Evolutionary conservation across 495 filamentous ascomycete genomes (phyloP).

Genomic region (Penicillium waksmanii): DNA sequence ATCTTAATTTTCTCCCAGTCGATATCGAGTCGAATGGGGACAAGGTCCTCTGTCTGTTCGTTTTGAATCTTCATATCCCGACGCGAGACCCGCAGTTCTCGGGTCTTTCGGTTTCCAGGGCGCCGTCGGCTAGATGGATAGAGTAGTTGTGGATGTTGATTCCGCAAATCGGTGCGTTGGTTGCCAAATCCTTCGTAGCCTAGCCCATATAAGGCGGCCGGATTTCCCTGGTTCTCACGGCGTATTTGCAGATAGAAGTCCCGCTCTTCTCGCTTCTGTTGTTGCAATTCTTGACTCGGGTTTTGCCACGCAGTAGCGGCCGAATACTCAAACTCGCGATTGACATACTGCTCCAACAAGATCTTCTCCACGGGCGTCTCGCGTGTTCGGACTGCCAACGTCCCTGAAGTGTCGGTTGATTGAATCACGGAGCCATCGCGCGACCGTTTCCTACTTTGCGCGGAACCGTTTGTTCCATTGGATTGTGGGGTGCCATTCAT

Average conservation of each 20-base stretch:
- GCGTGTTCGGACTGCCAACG: conserved; percentile 38
- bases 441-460: conserved; percentile 59
- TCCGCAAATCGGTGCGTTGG: conserved; percentile 68
- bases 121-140: conserved; percentile 76
- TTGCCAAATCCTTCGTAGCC: conserved; percentile 94
- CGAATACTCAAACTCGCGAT: conserved; percentile 73
- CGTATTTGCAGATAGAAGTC: conserved; percentile 55
- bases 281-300: conserved; percentile 49
- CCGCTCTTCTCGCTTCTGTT: conserved; percentile 57
- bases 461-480: conserved; percentile 47
- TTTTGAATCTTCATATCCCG: conserved; percentile 82
- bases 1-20: conserved; percentile 96
- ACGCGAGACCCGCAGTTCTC: conserved; percentile 68
- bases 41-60: conserved; percentile 87
- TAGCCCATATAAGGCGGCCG: conserved; percentile 69
- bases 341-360: conserved; percentile 74
- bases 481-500: conserved; percentile 37
- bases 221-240: conserved; percentile 55
- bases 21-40: conserved; percentile 89
- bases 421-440: conserved; percentile 58
- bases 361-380: conserved; percentile 56
- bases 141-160: conserved; percentile 60
- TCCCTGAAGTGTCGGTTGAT: conserved; percentile 31
- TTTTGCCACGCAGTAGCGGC: conserved; percentile 51
- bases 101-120: conserved; percentile 73